Evolutionary conservation across 1,139 yeast species (phyloP).

Genomic region (Pneumocystis sp.): DNA sequence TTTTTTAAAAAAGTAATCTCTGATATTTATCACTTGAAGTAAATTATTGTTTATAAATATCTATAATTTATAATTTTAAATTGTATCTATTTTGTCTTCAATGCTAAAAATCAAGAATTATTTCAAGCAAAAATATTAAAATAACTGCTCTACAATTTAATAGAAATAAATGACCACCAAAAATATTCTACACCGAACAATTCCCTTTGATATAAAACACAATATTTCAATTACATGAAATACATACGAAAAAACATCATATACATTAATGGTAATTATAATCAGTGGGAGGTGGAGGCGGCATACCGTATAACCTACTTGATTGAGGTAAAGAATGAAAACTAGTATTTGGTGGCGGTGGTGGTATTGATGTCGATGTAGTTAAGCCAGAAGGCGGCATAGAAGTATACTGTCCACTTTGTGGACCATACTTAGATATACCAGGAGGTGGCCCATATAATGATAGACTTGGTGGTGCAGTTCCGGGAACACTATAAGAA

Average conservation of each 20-base stretch:
- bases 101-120: not conserved
- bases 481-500: slow-evolving; percentile 6
- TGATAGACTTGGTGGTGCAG: not conserved
- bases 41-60: not conserved
- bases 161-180: not conserved
- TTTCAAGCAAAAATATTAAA: not conserved
- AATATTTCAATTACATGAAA: not conserved
- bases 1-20: not conserved
- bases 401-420: not conserved
- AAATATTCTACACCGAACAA: not conserved
- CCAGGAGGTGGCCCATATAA: not conserved
- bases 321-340: not conserved
- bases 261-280: not conserved
- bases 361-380: not conserved
- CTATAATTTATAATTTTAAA: not conserved
- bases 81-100: not conserved
- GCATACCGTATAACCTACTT: not conserved
- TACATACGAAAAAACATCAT: not conserved
- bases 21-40: not conserved
- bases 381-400: not conserved
- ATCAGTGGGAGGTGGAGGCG: not conserved
- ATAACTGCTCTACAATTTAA: not conserved
- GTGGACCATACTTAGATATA: not conserved
- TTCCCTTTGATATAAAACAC: not conserved
- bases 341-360: not conserved